Evolutionary conservation across 768 basidiomycete species (phyloP), one percentile per base, ranked within the genome.

Genomic region (Jaapia argillacea): DNA sequence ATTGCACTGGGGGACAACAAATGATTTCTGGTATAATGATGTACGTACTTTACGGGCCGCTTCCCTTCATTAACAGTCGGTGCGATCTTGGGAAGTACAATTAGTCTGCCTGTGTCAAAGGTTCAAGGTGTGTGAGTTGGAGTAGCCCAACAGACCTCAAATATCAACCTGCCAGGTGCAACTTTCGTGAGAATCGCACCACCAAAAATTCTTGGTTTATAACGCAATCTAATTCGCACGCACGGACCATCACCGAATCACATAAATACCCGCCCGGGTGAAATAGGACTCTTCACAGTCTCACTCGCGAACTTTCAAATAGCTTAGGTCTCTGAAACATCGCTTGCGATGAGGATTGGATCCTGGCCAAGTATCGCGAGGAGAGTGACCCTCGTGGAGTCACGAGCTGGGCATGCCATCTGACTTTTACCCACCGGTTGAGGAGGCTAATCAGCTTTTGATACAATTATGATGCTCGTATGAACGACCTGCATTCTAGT

Each of bases 371-470:
- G 41, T 25, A 10, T 42, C 47, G 24, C 42, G 77, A 75, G 77
- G 54, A 79, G 68, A 79, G 48, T 41, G 52, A 68, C 45, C 46
- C 51, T 48, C 28, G 28, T 16, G 28, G 28, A 47, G 42, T 51
- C 58, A 69, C 54, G 65, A 66, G 63, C 79, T 83, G 80, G 81
- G 81, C 81, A 80, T 82, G 78, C 71, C 76, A 71, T 74, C 70
- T 65, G 58, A 71, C 70, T 55, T 54, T 47, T 54, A 52, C 48
- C 52, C 41, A 50, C 50, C 55, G 50, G 73, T 60, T 61, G 77
- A 63, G 56, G 68, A 68, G 81, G 78, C 70, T 75, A 83, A 84
- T 84, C 81, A 81, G 79, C 64, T 70, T 66, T 65, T 71, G 76
- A 59, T 62, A 81, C 74, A 79, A 49, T 21, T 48, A 26, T 48